A percentile compares a stretch with the other conserved stretches of the same genome.
Evolutionary conservation across 805 yeast species (phyloP).

Genomic region (Cyberlindnera sargentensis): DNA sequence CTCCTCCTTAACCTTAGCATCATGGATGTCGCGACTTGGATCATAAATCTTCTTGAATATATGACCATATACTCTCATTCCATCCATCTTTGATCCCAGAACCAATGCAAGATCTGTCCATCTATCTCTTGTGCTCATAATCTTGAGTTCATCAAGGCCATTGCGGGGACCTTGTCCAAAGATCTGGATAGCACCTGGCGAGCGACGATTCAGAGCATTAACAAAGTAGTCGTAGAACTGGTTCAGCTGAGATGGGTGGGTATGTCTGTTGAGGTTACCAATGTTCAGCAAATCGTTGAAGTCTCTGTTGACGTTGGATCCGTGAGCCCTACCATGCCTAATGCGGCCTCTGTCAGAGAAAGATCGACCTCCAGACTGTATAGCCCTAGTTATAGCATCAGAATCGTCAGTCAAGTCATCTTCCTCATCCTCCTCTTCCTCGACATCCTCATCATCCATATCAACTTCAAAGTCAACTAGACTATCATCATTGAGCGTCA

Average conservation of each 20-base stretch:
- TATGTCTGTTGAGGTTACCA: neutral
- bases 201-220: neutral
- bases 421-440: conserved; percentile 12
- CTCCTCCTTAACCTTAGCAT: conserved; percentile 14
- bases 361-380: conserved; percentile 1
- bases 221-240: conserved; percentile 7
- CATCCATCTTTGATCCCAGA: conserved; percentile 39
- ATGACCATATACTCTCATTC: conserved; percentile 30
- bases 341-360: conserved; percentile 11
- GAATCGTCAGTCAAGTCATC: conserved; percentile 16
- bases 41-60: conserved; percentile 42
- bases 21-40: conserved; percentile 37
- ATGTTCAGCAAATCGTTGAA: neutral
- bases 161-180: neutral
- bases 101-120: conserved; percentile 57
- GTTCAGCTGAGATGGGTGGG: neutral
- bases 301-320: neutral
- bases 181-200: neutral
- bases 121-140: conserved; percentile 49
- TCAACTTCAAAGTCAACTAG: conserved; percentile 9
- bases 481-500: conserved; percentile 10
- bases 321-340: conserved; percentile 13
- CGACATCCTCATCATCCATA: conserved; percentile 7
- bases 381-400: neutral
- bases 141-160: conserved; percentile 7